A percentile compares a stretch with the other conserved stretches of the same genome.
Conservation (phyloP, 2,329 filamentous ascomycete species). For the Trichoderma sp. region DNA sequence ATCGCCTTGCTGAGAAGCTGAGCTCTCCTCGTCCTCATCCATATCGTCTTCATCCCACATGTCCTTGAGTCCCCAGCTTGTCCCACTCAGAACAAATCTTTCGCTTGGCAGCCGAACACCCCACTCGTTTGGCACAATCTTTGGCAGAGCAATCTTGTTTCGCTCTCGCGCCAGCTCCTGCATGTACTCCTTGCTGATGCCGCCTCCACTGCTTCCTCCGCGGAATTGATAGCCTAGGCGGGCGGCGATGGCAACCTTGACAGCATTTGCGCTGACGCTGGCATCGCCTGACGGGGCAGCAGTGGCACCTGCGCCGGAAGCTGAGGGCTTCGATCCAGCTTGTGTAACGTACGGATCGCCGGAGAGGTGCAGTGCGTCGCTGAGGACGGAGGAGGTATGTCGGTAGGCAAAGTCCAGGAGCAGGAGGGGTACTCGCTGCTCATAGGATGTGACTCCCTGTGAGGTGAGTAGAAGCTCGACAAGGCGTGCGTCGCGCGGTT, state of each 20-base stretch:
- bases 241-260: slow-evolving; percentile 69
- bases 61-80: slow-evolving; percentile 62
- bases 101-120: slow-evolving; percentile 65
- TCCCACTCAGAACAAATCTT: slow-evolving; percentile 64
- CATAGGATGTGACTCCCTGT: slow-evolving; percentile 75
- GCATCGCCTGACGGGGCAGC: slow-evolving; percentile 51
- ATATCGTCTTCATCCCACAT: slow-evolving; percentile 53
- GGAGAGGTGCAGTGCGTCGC: slow-evolving; percentile 66
- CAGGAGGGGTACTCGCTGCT: slow-evolving; percentile 76
- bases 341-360: slow-evolving; percentile 65
- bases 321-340: slow-evolving; percentile 52
- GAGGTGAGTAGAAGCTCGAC: slow-evolving; percentile 77
- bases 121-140: slow-evolving; percentile 63
- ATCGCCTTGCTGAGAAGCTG: slow-evolving; percentile 38
- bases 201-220: slow-evolving; percentile 50
- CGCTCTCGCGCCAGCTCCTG: slow-evolving; percentile 69
- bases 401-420: slow-evolving; percentile 86
- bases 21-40: slow-evolving; percentile 42
- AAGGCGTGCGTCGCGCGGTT: slow-evolving; percentile 74
- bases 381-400: slow-evolving; percentile 69
- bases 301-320: slow-evolving; percentile 47
- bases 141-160: slow-evolving; percentile 64
- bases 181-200: slow-evolving; percentile 71
- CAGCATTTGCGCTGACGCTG: slow-evolving; percentile 61
- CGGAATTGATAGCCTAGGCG: slow-evolving; percentile 68